A percentile compares a stretch with the other conserved stretches of the same genome.
Evolutionary conservation across 2,329 filamentous ascomycete genomes (phyloP).

Genomic region (Stylonectria norvegica): DNA sequence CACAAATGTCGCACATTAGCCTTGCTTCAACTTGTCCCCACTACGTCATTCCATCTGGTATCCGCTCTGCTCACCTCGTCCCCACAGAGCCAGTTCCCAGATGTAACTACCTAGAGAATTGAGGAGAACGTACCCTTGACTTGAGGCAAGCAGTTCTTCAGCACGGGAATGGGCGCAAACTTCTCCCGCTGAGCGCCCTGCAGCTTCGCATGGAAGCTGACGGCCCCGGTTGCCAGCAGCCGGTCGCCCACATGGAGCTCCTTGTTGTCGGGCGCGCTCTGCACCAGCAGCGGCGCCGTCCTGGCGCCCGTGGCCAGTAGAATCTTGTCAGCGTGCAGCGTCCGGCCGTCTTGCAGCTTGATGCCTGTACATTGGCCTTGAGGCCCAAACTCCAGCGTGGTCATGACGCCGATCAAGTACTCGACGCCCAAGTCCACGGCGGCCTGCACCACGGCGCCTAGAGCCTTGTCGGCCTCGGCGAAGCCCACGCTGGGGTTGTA

Average conservation of each 20-base stretch:
- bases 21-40: too few species aligned
- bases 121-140: slow-evolving; percentile 42
- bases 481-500: slow-evolving; percentile 59
- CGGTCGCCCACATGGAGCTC: slow-evolving; percentile 51
- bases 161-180: slow-evolving; percentile 51
- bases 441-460: slow-evolving; percentile 51
- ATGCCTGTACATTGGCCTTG: slow-evolving; percentile 49
- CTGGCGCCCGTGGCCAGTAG: slow-evolving; percentile 56
- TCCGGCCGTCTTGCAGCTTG: slow-evolving; percentile 42
- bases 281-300: slow-evolving; percentile 52
- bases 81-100: too few species aligned
- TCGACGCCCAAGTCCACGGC: slow-evolving; percentile 52
- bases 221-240: slow-evolving; percentile 54
- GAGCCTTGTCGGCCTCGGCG: slow-evolving; percentile 55
- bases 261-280: slow-evolving; percentile 46
- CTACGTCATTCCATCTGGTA: too few species aligned
- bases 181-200: slow-evolving; percentile 43
- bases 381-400: slow-evolving; percentile 43
- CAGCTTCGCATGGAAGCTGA: slow-evolving; percentile 40
- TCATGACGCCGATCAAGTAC: slow-evolving; percentile 51
- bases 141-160: slow-evolving; percentile 43
- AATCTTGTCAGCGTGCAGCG: slow-evolving; percentile 49
- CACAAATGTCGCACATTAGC: too few species aligned
- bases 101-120: neutral
- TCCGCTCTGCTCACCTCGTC: too few species aligned